phyloP scores from a whole-genome alignment of 352 stramenopile species.

The Phytophthora pini region DNA sequence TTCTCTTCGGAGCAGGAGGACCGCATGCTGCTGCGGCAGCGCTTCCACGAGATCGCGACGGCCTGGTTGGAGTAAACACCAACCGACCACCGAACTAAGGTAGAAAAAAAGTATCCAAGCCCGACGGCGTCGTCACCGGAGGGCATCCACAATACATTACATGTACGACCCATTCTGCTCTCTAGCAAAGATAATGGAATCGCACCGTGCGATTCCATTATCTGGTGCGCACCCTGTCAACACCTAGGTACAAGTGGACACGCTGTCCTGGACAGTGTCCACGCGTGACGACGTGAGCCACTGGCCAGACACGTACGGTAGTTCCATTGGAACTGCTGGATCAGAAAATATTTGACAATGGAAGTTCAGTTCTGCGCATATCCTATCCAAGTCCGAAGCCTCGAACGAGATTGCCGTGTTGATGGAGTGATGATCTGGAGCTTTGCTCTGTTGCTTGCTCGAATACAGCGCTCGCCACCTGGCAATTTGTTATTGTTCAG shows the following conservation, averaged over 20 bases:
- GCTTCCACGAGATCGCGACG: conserved; percentile 48
- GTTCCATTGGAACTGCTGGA: no score
- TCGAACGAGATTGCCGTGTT: conserved; percentile 7
- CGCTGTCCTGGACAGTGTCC: no score
- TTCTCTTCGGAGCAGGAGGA: conserved; percentile 49
- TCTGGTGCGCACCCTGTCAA: no score
- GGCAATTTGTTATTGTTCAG: background rate
- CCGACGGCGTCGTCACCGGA: no score
- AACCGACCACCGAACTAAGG: background rate
- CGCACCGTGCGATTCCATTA: no score
- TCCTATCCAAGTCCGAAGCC: background rate
- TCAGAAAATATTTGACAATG: no score
- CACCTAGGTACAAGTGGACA: no score
- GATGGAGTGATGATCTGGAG: background rate
- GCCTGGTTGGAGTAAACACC: conserved; percentile 35
- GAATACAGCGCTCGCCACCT: background rate
- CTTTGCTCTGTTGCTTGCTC: conserved; percentile 5
- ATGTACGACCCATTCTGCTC: no score
- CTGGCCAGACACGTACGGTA: no score
- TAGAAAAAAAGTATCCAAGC: background rate
- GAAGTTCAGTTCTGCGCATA: background rate
- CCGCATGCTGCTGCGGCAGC: conserved; percentile 50
- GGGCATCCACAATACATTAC: no score
- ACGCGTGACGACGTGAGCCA: no score
- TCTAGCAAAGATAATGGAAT: no score